Percentiles rank a stretch among this genome's conserved stretches.
Evolutionary conservation across 1,139 yeast genomes (phyloP).

Genomic region (Pichia cactophila): DNA sequence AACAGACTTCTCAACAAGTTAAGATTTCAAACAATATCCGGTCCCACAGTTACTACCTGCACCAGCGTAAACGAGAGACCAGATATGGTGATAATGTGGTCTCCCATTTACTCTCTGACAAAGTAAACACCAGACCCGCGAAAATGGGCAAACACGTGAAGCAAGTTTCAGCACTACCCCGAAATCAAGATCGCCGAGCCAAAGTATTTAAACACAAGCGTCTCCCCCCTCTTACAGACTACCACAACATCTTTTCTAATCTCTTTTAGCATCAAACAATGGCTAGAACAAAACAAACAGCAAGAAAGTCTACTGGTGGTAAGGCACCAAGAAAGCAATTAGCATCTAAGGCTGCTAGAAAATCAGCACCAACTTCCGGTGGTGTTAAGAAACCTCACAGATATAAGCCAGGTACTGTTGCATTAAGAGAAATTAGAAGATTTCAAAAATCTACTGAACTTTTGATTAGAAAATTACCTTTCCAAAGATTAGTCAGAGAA

Average conservation of each 20-base stretch:
- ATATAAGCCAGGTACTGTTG: slow-evolving; percentile 99
- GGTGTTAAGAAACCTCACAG: slow-evolving; percentile 99
- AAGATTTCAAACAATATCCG: not conserved
- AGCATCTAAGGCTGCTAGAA: slow-evolving; percentile 98
- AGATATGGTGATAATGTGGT: no score
- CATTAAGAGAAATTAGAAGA: slow-evolving; percentile 98
- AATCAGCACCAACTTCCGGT: slow-evolving; percentile 95
- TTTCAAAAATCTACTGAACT: slow-evolving; percentile 97
- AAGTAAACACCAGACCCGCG: no score
- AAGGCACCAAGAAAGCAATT: slow-evolving; percentile 99
- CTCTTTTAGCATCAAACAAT: slow-evolving; percentile 37
- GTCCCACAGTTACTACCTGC: slow-evolving; percentile 1
- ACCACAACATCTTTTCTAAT: no score
- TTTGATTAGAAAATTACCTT: slow-evolving; percentile 94
- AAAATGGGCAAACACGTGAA: no score
- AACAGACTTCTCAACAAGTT: no score
- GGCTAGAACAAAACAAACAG: slow-evolving; percentile 99
- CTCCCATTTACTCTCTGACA: no score
- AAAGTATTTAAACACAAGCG: not conserved
- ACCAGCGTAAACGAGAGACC: no score
- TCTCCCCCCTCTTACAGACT: not conserved
- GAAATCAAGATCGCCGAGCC: not conserved
- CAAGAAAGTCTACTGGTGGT: slow-evolving; percentile 99
- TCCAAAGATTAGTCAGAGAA: slow-evolving; percentile 98
- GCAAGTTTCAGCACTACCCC: no score